Evolutionary conservation across 2,329 filamentous ascomycete species (phyloP), one percentile per base, ranked within the genome.

Genomic region (Dryadomyces sulphureus): DNA sequence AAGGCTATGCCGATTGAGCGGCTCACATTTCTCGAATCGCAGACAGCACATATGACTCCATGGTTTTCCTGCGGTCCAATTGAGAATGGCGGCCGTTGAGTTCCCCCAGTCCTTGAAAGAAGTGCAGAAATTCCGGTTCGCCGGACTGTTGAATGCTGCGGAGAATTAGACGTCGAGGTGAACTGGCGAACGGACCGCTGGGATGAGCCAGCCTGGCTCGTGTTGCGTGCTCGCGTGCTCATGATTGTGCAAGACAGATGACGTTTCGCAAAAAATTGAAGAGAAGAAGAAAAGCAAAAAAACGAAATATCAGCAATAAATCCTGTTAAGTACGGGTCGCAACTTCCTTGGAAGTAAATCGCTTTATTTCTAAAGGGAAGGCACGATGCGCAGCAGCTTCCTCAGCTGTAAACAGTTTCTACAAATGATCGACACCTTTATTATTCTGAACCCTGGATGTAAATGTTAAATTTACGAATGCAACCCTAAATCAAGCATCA

Each of bases 1-100:
- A 95, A 89, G 3, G 87, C 85, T 36, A 94, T 68, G 1, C 90
- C 89, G 2, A 96, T 81, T 0, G 80, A 83, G 0, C 88, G 87
- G 20, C 84, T 81, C 5, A 94, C 75, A 5, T 87, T 87, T n/a
- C 89, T 81, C 38, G 85, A 87, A 60, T 95, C 88, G 55, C 79
- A 85, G 42, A 95, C 64, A 4, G 90, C 89, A 61, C 90, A 96
- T n/a, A 95, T 27, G 3, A 52, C 50, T 7, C 48, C 48, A 14
- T 45, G 46, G 32, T 25, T 52, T 24, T 53, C 50, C 4, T 48
- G 47, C 1, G 48, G 46, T 21, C 48, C 50, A 11, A 51, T 48
- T 1, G 51, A 52, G 9, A 46, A 34, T 6, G 45, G 32, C 19
- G n/a, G 34, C 4, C 45, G 30, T 8, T 45, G 43, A 3, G 34